Evolutionary conservation across 2,329 filamentous ascomycete species (phyloP), one percentile per base, ranked within the genome.

Genomic region (Fusarium marasasianum): DNA sequence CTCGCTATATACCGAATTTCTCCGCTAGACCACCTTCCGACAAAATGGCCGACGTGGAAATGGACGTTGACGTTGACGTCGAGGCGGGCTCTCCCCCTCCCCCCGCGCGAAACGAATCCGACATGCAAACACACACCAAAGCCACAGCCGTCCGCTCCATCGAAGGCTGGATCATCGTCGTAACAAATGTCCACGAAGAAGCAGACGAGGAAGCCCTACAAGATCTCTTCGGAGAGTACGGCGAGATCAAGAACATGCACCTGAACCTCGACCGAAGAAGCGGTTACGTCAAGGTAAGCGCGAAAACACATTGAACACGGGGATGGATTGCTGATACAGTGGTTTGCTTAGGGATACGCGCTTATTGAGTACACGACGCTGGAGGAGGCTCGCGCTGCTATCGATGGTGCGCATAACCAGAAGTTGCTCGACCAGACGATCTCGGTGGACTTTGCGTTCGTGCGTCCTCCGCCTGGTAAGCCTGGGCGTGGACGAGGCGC

Each of bases 171-270:
- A 96, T 96, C 82, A 87, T 96, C 79, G 91, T 94, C 72, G 93
- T 94, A 75, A 95, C 93, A 59, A 96, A 96, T 79, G 92, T 96
- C 40, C 94, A 96, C 84, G 94, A 96, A 81, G 94, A 96, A 82
- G 93, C 94, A 56, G 93, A 92, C 77, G 94, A 96, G 84, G 94
- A 96, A 85, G 91, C 93, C 51, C 82, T 96, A 64, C 92, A 93
- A 79, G 94, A 96, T 81, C 88, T 91, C 82, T 96, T 96, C 81
- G 92, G 91, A 79, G 94, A 96, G 78, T 96, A 89, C 80, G 94
- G 94, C 77, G 93, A 96, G 83, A 94, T 96, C 79, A 95, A 95
- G 87, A 96, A 96, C 80, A 81, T 96, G 80, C 94, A 96, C 80
- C 83, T 96, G 80, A 96, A 96, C 80, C 85, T 96, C 72, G 94